phyloP scores from a whole-genome alignment of 306 rosid genomes.

The Quillaja saponaria region DNA sequence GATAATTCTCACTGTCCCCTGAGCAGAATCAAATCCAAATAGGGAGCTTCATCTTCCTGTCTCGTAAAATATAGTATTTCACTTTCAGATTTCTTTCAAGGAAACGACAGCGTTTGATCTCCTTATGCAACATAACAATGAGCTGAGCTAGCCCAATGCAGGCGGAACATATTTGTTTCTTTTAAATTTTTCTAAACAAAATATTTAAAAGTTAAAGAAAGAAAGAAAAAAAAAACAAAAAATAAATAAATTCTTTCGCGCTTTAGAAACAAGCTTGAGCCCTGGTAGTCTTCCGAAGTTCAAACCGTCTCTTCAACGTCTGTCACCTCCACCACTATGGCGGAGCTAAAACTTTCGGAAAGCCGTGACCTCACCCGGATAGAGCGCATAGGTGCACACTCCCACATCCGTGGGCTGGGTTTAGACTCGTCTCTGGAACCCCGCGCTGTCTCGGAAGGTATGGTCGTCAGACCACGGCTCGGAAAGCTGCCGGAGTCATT shows the following conservation, averaged over 20 bases:
- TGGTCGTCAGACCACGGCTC: conserved; percentile 90
- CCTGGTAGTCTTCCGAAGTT: too few relatives aligned
- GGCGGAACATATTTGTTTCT: too few relatives aligned
- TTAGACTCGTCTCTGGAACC: conserved; percentile 85
- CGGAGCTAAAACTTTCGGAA: conserved; percentile 79
- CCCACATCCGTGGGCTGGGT: conserved; percentile 97
- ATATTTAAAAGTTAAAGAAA: too few relatives aligned
- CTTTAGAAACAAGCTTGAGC: too few relatives aligned
- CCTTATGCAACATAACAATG: too few relatives aligned
- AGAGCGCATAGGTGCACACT: conserved; percentile 98
- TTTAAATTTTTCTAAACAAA: too few relatives aligned
- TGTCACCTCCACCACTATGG: conserved; percentile 28
- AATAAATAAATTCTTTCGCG: too few relatives aligned
- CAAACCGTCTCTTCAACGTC: too few relatives aligned
- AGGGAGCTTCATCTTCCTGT: too few relatives aligned
- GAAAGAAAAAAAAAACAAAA: too few relatives aligned
- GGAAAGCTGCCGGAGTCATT: conserved; percentile 91
- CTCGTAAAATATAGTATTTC: too few relatives aligned
- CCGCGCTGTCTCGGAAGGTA: conserved; percentile 86
- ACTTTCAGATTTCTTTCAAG: not conserved
- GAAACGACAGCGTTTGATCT: conserved; percentile 4
- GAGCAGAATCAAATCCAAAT: not conserved
- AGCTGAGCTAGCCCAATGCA: not conserved
- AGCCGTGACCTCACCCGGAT: conserved; percentile 90
- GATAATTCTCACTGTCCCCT: too few relatives aligned